phyloP scores from a whole-genome alignment of 2,329 filamentous ascomycete genomes.

The Escovopsis sp. region DNA sequence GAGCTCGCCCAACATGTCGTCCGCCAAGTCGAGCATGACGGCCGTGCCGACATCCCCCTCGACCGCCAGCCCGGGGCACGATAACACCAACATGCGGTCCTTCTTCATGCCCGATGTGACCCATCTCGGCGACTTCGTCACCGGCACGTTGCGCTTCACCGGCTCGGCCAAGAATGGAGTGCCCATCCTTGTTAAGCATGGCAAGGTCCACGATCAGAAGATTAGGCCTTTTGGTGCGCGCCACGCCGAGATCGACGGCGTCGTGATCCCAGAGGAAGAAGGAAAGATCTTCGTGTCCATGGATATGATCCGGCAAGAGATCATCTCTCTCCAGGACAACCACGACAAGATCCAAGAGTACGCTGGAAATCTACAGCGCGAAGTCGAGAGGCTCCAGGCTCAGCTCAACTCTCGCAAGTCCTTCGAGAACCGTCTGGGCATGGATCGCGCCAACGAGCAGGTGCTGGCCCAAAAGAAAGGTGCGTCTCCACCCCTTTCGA shows the following conservation, averaged over 20 bases:
- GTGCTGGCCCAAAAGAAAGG: constrained; percentile 39
- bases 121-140: constrained; percentile 42
- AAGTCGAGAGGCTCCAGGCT: constrained; percentile 34
- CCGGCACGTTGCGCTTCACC: constrained; percentile 37
- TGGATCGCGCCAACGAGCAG: constrained; percentile 29
- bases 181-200: constrained; percentile 41
- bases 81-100: constrained; percentile 32
- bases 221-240: constrained; percentile 18
- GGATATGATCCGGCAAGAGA: constrained; percentile 47
- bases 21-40: constrained; percentile 26
- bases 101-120: constrained; percentile 41
- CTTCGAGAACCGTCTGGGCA: constrained; percentile 25
- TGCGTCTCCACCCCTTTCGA: constrained; percentile 22
- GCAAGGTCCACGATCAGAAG: constrained; percentile 31
- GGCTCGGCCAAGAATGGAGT: constrained; percentile 37
- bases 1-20: constrained; percentile 21
- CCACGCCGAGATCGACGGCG: constrained; percentile 35
- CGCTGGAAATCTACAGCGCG: constrained; percentile 36
- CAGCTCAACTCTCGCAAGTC: constrained; percentile 32
- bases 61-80: constrained; percentile 18
- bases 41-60: constrained; percentile 25
- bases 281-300: constrained; percentile 45
- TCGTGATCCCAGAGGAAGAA: constrained; percentile 38
- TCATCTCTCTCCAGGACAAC: constrained; percentile 39
- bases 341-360: constrained; percentile 41